A percentile compares a stretch with the other conserved stretches of the same genome.
Conservation (phyloP, 371 early-diverging fungal species). For the Haplosporangium sp. region DNA sequence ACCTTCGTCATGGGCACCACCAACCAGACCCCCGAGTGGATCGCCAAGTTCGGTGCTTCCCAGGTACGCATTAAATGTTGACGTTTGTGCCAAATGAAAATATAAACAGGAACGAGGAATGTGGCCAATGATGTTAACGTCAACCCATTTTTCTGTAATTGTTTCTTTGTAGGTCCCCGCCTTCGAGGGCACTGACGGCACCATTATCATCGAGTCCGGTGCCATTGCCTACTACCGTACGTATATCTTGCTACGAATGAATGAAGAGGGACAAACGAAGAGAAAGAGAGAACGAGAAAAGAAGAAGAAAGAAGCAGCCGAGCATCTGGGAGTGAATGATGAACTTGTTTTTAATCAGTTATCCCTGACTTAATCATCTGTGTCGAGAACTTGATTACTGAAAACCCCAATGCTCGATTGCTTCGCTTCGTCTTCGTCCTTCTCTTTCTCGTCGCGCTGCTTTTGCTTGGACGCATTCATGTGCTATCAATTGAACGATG, state of each 20-base stretch:
- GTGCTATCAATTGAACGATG: background rate
- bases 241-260: slow-evolving; percentile 21
- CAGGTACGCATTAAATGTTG: slow-evolving; percentile 47
- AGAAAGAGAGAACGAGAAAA: background rate
- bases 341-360: slow-evolving; percentile 60
- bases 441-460: background rate
- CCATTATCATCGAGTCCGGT: slow-evolving; percentile 76
- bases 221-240: slow-evolving; percentile 92
- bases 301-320: background rate
- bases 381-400: slow-evolving; percentile 58
- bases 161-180: slow-evolving; percentile 86
- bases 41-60: slow-evolving; percentile 78
- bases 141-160: slow-evolving; percentile 8
- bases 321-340: slow-evolving; percentile 33
- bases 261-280: background rate
- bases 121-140: background rate
- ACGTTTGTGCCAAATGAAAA: background rate
- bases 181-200: slow-evolving; percentile 81
- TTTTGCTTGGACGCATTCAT: background rate
- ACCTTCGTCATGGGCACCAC: slow-evolving; percentile 75
- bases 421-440: background rate
- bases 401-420: slow-evolving; percentile 10
- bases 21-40: slow-evolving; percentile 83
- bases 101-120: background rate
- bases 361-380: slow-evolving; percentile 67